Evolutionary conservation across 768 basidiomycete genomes (phyloP), one percentile per base, ranked within the genome.

Genomic region (Amanita fuliginea): DNA sequence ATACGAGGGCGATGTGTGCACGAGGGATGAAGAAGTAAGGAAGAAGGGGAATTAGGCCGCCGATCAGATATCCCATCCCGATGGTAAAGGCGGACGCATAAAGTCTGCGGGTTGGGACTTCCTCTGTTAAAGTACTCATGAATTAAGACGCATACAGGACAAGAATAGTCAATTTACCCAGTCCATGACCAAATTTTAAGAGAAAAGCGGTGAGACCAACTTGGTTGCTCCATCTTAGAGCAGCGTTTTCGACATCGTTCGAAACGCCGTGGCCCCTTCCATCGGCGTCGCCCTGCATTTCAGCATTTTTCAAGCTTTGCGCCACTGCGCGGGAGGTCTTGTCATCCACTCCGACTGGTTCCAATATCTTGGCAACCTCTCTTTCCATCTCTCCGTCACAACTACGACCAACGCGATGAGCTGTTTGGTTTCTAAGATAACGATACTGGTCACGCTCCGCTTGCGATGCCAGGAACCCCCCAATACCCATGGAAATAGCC

Each of bases 401-500:
- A 49, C 86, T 91, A 10, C 89, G 81, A 2, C 76, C 62, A n/a
- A 98, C 93, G 26, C 94, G 83, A 14, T 82, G 75, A 37, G 81
- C 71, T 8, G 90, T 94, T 53, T 81, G 76, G 34, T 77, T 73
- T 24, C 73, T 78, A 26, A 86, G 77, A 67, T 86, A 96, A 41
- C 82, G 86, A 62, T 85, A 94, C 65, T 96, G 87, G 62, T 97
- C 95, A 41, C 93, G 83, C 65, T 99, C 96, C 26, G 95, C 86
- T 66, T 99, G 90, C 1, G 94, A 92, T 2, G 93, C 93, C 43
- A 99, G 83, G 75, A 95, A 97, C 16, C 95, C 95, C 47, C 96
- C 96, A 35, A 99, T 87, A 53, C 96, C 96, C 95, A 99, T 99
- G 1, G 88, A 92, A 41, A 98, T 88, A 10, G 94, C 89, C 5